A percentile compares a stretch with the other conserved stretches of the same genome.
These are phyloP conservation scores for Cladophialophora exuberans DNA, from an alignment of 2,329 filamentous ascomycete species.

Conservation along the genomic window DNA sequence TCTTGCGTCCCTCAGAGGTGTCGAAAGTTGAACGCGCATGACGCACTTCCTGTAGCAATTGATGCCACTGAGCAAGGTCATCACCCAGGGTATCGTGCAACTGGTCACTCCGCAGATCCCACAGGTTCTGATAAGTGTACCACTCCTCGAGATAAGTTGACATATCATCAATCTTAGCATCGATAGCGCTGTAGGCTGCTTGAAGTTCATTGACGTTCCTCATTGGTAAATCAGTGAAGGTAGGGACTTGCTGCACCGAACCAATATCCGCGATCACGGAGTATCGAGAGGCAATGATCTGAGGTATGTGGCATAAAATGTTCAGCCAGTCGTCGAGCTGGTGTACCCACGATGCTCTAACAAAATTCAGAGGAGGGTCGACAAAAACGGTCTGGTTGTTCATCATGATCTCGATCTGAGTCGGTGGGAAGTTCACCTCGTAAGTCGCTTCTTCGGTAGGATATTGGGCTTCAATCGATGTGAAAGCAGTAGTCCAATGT, in stretches of 20 bases:
- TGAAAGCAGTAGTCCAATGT: constrained; percentile 85
- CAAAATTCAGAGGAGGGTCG: constrained; percentile 88
- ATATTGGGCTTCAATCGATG: constrained; percentile 50
- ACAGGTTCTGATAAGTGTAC: constrained; percentile 97
- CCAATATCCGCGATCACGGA: constrained; percentile 75
- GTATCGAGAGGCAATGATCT: constrained; percentile 93
- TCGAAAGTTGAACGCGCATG: constrained; percentile 97
- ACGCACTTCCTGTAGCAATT: constrained; percentile 93
- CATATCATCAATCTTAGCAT: constrained; percentile 79
- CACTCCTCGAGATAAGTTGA: constrained; percentile 92
- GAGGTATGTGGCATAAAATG: constrained; percentile 86
- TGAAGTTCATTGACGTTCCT: constrained; percentile 79
- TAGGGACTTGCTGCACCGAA: constrained; percentile 64
- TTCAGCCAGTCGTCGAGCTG: constrained; percentile 94
- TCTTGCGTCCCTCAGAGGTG: constrained; percentile 88
- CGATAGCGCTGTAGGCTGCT: constrained; percentile 79
- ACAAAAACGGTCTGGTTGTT: constrained; percentile 97
- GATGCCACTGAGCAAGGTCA: constrained; percentile 88
- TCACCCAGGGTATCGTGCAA: constrained; percentile 92
- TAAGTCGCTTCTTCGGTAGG: constrained; percentile 33
- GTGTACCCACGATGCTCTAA: constrained; percentile 88
- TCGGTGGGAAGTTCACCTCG: constrained; percentile 48
- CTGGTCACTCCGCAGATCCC: constrained; percentile 95
- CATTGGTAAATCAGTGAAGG: constrained; percentile 83
- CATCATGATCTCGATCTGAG: constrained; percentile 94